Evolutionary conservation across 1,139 yeast genomes (phyloP).

Genomic region (Spencermartinsiella ligniputridi): DNA sequence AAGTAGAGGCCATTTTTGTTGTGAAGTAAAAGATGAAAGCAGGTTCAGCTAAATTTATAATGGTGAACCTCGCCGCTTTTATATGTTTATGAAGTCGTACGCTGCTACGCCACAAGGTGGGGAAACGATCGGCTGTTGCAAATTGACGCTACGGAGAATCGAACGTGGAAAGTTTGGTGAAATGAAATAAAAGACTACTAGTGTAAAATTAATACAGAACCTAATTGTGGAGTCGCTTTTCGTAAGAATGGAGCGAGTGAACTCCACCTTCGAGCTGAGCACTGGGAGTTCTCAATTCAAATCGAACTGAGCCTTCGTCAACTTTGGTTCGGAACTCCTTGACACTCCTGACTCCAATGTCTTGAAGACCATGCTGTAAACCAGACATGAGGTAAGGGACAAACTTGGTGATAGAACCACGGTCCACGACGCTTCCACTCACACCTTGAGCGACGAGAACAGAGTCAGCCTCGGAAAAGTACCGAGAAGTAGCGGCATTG

Average conservation of each 20-base stretch:
- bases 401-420: constrained; percentile 91
- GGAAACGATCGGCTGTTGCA: no score
- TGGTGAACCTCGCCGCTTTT: constrained; percentile 1
- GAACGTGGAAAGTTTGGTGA: no score
- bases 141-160: no score
- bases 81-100: constrained; percentile 9
- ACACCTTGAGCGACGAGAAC: constrained; percentile 99
- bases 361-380: constrained; percentile 98
- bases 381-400: constrained; percentile 93
- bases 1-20: not conserved
- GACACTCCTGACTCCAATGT: constrained; percentile 80
- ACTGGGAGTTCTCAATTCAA: constrained; percentile 97
- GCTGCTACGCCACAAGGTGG: no score
- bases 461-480: constrained; percentile 91
- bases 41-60: not conserved
- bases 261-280: constrained; percentile 99
- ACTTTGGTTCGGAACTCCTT: constrained; percentile 61
- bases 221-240: constrained; percentile 93
- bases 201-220: no score
- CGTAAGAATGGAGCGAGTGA: constrained; percentile 92
- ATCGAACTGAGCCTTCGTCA: constrained; percentile 69
- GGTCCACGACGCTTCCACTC: constrained; percentile 93
- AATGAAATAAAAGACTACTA: no score
- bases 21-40: no score
- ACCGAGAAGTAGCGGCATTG: constrained; percentile 96